These are phyloP conservation scores for Aspergillus sp. DNA, from an alignment of 2,329 filamentous ascomycete species.

Conservation along the genomic window DNA sequence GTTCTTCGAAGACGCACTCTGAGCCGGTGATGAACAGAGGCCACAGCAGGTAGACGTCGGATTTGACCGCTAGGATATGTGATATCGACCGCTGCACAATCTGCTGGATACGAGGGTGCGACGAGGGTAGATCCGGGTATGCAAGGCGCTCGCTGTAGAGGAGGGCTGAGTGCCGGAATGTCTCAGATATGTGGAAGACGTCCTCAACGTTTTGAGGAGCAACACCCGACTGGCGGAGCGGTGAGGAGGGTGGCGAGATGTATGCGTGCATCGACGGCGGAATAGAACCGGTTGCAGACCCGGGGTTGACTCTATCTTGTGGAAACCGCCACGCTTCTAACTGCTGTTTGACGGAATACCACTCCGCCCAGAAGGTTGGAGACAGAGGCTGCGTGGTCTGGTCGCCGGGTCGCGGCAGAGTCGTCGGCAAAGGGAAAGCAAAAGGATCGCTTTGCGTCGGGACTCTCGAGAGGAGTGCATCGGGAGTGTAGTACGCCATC, in stretches of 20 bases:
- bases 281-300: slow-evolving; percentile 12
- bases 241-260: slow-evolving; percentile 28
- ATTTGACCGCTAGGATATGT: slow-evolving; percentile 77
- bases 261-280: slow-evolving; percentile 22
- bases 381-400: slow-evolving; percentile 22
- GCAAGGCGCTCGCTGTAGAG: slow-evolving; percentile 88
- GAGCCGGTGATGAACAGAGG: slow-evolving; percentile 87
- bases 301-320: slow-evolving; percentile 22
- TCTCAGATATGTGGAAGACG: slow-evolving; percentile 79
- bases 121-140: slow-evolving; percentile 70
- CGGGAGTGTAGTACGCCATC: slow-evolving; percentile 31
- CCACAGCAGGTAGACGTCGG: slow-evolving; percentile 90
- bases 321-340: slow-evolving; percentile 82
- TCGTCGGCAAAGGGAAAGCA: slow-evolving; percentile 35
- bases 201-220: slow-evolving; percentile 68
- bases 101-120: slow-evolving; percentile 75
- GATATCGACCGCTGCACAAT: slow-evolving; percentile 79
- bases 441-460: slow-evolving; percentile 41
- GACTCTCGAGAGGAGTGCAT: slow-evolving; percentile 16
- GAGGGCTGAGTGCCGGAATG: slow-evolving; percentile 84
- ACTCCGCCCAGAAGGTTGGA: slow-evolving; percentile 74
- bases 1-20: slow-evolving; percentile 79
- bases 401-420: slow-evolving; percentile 21
- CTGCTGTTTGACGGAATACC: slow-evolving; percentile 73
- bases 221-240: slow-evolving; percentile 28